phyloP scores from a whole-genome alignment of 1,284 basidiomycete genomes.

The Tilletia horrida region DNA sequence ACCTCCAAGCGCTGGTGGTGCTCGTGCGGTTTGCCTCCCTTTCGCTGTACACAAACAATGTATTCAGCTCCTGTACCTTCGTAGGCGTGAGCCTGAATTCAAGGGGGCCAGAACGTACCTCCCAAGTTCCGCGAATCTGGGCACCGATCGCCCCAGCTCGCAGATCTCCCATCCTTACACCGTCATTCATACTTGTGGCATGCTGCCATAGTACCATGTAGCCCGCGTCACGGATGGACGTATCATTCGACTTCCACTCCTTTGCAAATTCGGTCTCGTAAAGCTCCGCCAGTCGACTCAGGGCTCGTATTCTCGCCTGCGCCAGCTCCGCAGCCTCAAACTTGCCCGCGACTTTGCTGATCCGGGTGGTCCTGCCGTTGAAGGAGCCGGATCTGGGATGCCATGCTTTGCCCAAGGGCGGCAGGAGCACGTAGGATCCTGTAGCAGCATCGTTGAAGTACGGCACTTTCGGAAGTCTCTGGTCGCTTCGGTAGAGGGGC shows the following conservation, averaged over 20 bases:
- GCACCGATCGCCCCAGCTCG: slow-evolving; percentile 22
- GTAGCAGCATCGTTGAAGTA: background rate
- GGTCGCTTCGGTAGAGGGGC: background rate
- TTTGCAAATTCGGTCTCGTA: background rate
- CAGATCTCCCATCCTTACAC: background rate
- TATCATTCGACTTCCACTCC: background rate
- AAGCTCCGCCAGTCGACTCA: background rate
- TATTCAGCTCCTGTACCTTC: too few species aligned
- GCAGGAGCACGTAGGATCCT: background rate
- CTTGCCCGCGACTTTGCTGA: background rate
- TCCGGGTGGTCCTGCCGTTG: background rate
- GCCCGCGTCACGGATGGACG: background rate
- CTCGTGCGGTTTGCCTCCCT: background rate
- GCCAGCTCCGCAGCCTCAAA: background rate
- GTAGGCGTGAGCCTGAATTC: too few species aligned
- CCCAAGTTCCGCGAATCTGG: slow-evolving; percentile 32
- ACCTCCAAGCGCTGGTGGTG: background rate
- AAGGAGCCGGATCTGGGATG: background rate
- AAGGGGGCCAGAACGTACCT: slow-evolving; percentile 12
- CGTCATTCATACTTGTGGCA: background rate
- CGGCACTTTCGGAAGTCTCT: background rate
- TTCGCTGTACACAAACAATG: slow-evolving; percentile 5
- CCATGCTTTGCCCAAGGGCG: slow-evolving; percentile 6
- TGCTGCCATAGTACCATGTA: background rate
- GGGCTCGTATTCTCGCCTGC: background rate